Base-by-base conservation (phyloP, 441 rosid species). In the Gossypium armourianum region DNA sequence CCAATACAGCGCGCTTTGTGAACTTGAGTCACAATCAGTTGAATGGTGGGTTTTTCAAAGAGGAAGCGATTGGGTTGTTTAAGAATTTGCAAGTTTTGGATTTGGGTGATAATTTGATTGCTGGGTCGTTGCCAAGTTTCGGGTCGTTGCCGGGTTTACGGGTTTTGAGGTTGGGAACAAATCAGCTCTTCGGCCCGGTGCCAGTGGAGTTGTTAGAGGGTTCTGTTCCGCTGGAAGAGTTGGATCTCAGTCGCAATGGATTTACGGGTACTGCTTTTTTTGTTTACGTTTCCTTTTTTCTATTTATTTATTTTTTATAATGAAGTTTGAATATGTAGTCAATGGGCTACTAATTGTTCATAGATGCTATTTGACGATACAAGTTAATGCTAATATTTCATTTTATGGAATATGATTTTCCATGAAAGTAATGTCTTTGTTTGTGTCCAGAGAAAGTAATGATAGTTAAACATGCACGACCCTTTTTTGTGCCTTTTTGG, bases 241-340 rank as follows among this genome's bases (percentile, higher is more conserved):
- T 93, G 86, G 97, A 93, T 91, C 97, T 93, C 74, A 86, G 97
- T 69, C 79, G 80, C 81, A 93, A 91, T 76, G 91, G 87, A 67
- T 91, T 93, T 72, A 91, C 94, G 74, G 98, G 98, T 90, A 80
- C 74, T 9, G 45, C 43, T 7, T 70, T 70, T 45, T 43, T 45
- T 1, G 10, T 59, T 45, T 17, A 10, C 28, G 55, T 72, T 16
- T 29, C 36, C 36, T 29, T 4, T 36, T 32, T 49, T 7, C 21
- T 28, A 2, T 26, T 23, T 43, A 9, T 40, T 62, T 62, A 7
- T n/a, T n/a, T 53, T 23, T 57, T 16, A 23, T 47, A n/a, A 64
- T 47, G 20, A 55, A 45, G 56, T 70, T 56, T 32, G 40, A 23
- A 23, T 15, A 21, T 49, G 24, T 49, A 50, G 68, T 62, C 10